phyloP scores from a whole-genome alignment of 1,139 yeast genomes.

The Saccharomyces pastorianus region DNA sequence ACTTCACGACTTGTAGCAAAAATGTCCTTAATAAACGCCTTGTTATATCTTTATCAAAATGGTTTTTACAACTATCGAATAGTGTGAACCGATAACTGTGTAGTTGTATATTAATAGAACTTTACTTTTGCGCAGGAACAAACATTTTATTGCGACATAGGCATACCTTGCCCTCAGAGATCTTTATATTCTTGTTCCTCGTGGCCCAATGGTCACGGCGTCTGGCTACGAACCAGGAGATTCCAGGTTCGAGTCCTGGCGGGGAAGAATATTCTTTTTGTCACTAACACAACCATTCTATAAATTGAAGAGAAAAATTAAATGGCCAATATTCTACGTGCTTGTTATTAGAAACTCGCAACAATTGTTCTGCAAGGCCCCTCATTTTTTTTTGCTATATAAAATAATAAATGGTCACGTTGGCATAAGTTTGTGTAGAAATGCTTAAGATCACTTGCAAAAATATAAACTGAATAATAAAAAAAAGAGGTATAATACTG shows the following conservation, averaged over 20 bases:
- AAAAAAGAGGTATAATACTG: not conserved
- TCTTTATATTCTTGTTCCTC: constrained; percentile 44
- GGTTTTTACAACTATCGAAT: not conserved
- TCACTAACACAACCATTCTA: not conserved
- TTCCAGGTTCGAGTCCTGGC: constrained; percentile 95
- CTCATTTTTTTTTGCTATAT: not conserved
- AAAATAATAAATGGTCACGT: not conserved
- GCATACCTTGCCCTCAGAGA: too few relatives aligned
- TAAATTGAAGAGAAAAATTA: too few relatives aligned
- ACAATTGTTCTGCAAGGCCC: not conserved
- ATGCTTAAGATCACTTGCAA: not conserved
- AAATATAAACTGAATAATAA: not conserved
- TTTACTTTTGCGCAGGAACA: too few relatives aligned
- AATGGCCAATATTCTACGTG: too few relatives aligned
- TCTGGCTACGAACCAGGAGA: constrained; percentile 92
- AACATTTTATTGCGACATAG: not conserved
- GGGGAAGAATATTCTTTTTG: constrained; percentile 60
- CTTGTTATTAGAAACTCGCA: not conserved
- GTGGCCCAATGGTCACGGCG: constrained; percentile 93
- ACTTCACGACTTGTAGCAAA: constrained; percentile 15
- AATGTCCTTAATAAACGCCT: not conserved
- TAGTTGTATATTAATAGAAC: constrained; percentile 2
- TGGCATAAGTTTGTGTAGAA: not conserved
- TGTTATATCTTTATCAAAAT: not conserved
- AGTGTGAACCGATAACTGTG: not conserved